Evolutionary conservation across 768 basidiomycete species (phyloP), one percentile per base, ranked within the genome.

Genomic region (Crucibulum laeve): DNA sequence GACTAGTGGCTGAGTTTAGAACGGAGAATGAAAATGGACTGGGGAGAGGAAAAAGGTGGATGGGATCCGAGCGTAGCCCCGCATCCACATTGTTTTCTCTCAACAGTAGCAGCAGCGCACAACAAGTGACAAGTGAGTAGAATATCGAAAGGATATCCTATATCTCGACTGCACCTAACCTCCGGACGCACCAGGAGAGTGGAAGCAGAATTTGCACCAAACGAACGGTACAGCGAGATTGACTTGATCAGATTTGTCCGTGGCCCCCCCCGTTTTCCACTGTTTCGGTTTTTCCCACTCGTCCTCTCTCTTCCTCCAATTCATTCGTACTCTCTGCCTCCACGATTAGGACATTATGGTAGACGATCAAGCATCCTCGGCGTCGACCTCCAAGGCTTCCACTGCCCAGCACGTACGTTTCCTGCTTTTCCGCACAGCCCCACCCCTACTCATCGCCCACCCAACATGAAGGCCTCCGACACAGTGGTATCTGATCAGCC

Each of bases 401-500:
- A 47, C 51, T 25, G 43, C 53, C 32, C 48, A 42, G 39, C 54
- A 50, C 49, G 64, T 69, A 36, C 37, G 38, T 50, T 49, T 44
- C 45, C 44, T 36, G 51, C 46, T 56, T 49, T 43, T 47, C 43
- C 48, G 13, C 35, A 35, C 17, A 40, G 13, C 11, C 37, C 36
- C 18, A 42, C 41, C 25, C 38, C 37, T 35, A 32, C 17, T 48
- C 43, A 30, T 28, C 44, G 42, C 38, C 51, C 47, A 45, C 46
- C 49, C 40, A 51, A 51, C 45, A 51, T 40, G 24, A 43, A 75
- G 73, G 47, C 60, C 56, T 57, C 76, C 73, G 72, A 76, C 44
- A 65, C 69, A 73, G 62, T 60, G 73, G 76, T 74, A 74, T 60
- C 68, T 60, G 67, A 71, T 67, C 57, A 63, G 44, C 49, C 54